Percentiles rank a stretch among this genome's conserved stretches.
Evolutionary conservation across 352 stramenopile genomes (phyloP).

Genomic region (Globisporangium ultimum): DNA sequence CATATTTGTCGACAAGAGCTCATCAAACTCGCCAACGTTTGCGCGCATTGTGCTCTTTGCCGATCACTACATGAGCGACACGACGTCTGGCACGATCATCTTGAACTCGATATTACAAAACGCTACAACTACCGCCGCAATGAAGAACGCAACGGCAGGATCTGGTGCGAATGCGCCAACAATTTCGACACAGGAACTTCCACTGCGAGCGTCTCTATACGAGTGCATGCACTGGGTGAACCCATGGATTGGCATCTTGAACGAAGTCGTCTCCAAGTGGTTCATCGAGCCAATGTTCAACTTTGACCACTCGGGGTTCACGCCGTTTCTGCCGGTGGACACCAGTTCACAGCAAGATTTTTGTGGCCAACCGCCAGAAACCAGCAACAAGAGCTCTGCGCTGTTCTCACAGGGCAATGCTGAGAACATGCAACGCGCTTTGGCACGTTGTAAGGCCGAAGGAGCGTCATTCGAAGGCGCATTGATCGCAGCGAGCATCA

Average conservation of each 20-base stretch:
- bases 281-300: constrained; percentile 57
- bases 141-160: neutral
- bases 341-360: constrained; percentile 41
- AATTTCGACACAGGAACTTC: constrained; percentile 2
- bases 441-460: constrained; percentile 36
- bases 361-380: constrained; percentile 18
- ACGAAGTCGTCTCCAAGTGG: constrained; percentile 61
- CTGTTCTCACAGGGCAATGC: constrained; percentile 39
- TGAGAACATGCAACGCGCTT: constrained; percentile 34
- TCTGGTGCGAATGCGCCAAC: no score
- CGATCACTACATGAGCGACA: constrained; percentile 66
- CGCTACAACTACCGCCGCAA: constrained; percentile 5
- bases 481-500: constrained; percentile 33
- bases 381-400: constrained; percentile 41
- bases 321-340: constrained; percentile 36
- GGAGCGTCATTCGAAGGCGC: constrained; percentile 41
- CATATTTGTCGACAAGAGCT: constrained; percentile 29
- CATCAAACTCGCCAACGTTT: constrained; percentile 25
- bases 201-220: constrained; percentile 47
- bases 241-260: constrained; percentile 39
- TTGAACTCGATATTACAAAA: constrained; percentile 47
- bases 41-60: constrained; percentile 45
- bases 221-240: constrained; percentile 57
- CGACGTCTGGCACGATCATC: constrained; percentile 36
- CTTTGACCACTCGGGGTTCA: constrained; percentile 50